phyloP scores from a whole-genome alignment of 73 alveolate species.

The Blepharisma japonicum region DNA sequence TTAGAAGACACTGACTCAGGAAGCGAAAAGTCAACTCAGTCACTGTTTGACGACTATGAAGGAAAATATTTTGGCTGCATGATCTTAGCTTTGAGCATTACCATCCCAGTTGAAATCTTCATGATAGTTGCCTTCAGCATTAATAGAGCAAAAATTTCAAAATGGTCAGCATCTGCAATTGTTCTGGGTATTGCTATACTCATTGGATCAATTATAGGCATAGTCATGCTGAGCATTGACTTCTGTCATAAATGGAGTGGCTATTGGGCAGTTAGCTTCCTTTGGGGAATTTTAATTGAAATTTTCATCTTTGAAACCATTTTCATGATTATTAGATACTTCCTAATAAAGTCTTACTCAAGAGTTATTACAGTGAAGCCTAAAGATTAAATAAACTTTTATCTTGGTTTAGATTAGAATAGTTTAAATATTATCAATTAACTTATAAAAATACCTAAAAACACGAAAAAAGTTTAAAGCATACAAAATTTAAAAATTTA shows the following conservation, averaged over 20 bases:
- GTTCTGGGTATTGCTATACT: neutral
- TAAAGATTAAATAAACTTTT: no score
- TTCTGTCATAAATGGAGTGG: constrained; percentile 1
- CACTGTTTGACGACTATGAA: neutral
- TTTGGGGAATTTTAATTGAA: constrained; percentile 8
- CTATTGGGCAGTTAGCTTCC: neutral
- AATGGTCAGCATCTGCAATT: neutral
- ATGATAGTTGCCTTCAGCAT: neutral
- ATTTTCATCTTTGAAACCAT: neutral
- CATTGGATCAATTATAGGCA: constrained; percentile 4
- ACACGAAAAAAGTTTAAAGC: no score
- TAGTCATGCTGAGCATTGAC: neutral
- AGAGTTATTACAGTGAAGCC: no score
- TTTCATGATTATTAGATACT: neutral
- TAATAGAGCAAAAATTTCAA: neutral
- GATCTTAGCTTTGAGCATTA: neutral
- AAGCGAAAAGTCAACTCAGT: neutral
- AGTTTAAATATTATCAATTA: no score
- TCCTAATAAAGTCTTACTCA: no score
- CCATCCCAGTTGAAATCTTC: neutral
- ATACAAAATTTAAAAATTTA: no score
- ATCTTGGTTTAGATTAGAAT: no score
- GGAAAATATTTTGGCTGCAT: constrained; percentile 1
- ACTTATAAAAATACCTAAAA: no score
- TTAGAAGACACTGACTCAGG: constrained; percentile 1